These are phyloP conservation scores for Rhizophora apiculata DNA, from an alignment of 345 rosid species.

Conservation along the genomic window DNA sequence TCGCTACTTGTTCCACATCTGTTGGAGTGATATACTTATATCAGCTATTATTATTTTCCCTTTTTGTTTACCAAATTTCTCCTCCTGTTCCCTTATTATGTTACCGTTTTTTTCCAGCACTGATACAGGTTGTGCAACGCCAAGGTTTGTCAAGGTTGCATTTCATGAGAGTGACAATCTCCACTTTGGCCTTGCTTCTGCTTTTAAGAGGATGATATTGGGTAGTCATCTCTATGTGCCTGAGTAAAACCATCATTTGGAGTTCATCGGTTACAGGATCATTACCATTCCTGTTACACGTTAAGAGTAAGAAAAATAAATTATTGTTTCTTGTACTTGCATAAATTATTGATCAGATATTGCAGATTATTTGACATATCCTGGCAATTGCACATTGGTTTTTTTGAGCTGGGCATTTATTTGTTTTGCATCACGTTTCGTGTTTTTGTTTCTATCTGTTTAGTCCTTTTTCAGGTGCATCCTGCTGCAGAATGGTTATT, in stretches of 20 bases:
- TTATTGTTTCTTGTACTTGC: conserved; percentile 14
- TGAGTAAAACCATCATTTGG: conserved; percentile 15
- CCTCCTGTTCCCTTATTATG: not conserved
- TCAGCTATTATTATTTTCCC: too few relatives aligned
- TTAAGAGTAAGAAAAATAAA: conserved; percentile 9
- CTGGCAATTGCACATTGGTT: conserved; percentile 21
- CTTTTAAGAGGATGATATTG: conserved; percentile 30
- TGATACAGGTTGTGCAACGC: conserved; percentile 39
- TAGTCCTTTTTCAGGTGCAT: too few relatives aligned
- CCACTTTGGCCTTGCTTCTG: conserved; percentile 33
- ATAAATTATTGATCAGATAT: conserved; percentile 13
- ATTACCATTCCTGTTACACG: conserved; percentile 13
- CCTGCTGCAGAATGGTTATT: too few relatives aligned
- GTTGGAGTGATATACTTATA: too few relatives aligned
- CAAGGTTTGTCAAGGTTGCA: conserved; percentile 19
- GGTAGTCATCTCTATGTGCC: not conserved
- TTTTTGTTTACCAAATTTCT: not conserved
- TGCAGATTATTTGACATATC: conserved; percentile 29
- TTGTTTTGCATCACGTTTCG: not conserved
- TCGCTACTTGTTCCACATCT: too few relatives aligned
- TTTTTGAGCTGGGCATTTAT: not conserved
- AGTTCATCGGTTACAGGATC: conserved; percentile 8
- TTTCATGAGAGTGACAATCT: conserved; percentile 25
- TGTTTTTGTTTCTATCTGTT: not conserved
- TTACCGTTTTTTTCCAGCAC: conserved; percentile 4